Percentiles rank a stretch among this genome's conserved stretches.
Evolutionary conservation across 106 monocot species (phyloP).

Genomic region (Hemerocallis citrina): DNA sequence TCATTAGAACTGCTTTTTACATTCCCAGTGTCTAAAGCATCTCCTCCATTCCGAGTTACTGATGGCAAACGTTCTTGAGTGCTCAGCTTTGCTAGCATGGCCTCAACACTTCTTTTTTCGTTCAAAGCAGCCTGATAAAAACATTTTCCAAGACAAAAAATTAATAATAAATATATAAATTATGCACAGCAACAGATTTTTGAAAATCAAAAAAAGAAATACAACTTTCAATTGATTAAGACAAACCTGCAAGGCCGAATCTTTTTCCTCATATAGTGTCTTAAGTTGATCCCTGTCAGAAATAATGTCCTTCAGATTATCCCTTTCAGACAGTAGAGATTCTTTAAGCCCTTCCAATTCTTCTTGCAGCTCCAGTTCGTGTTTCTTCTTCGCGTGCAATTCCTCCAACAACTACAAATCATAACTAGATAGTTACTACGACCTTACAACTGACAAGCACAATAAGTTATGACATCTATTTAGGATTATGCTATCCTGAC

Average conservation of each 20-base stretch:
- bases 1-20: constrained; percentile 12
- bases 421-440: neutral
- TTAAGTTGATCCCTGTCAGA: constrained; percentile 55
- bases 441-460: neutral
- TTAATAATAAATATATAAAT: neutral
- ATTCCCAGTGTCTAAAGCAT: constrained; percentile 4
- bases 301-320: constrained; percentile 40
- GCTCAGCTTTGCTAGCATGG: constrained; percentile 27
- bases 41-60: constrained; percentile 15
- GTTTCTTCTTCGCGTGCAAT: constrained; percentile 55
- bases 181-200: neutral
- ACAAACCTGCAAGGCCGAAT: constrained; percentile 69
- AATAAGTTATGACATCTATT: neutral
- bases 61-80: constrained; percentile 14
- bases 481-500: neutral
- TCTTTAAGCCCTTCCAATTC: constrained; percentile 75
- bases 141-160: neutral
- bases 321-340: constrained; percentile 52
- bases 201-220: neutral
- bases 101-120: constrained; percentile 55
- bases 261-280: constrained; percentile 61
- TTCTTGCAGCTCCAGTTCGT: constrained; percentile 61
- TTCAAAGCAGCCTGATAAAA: constrained; percentile 38
- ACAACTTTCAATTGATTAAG: neutral
- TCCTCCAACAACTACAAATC: constrained; percentile 65